Base-by-base conservation (phyloP, 2,329 filamentous ascomycete species). In the Sclerotinia sclerotiorum region DNA sequence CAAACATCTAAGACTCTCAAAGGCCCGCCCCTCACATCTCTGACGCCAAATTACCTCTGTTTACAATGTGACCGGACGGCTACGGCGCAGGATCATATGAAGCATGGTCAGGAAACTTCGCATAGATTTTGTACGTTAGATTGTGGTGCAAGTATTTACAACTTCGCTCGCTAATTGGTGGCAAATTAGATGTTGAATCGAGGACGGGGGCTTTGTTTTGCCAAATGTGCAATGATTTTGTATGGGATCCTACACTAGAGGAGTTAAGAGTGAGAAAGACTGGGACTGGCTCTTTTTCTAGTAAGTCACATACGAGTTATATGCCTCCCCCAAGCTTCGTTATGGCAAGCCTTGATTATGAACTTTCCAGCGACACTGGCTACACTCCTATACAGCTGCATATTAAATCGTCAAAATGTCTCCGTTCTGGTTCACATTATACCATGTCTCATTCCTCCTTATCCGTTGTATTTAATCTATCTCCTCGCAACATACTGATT, bases 181-280 rank as follows among this genome's bases (percentile, higher is more conserved):
- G n/a, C 27, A 54, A 49, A 48, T 60, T 73, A 93, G 91, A 90
- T 76, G 90, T 94, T 51, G 92, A 95, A 76, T 94, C 91, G 32
- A 84, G 88, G 69, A 89, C 85, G 73, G 92, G 91, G 51, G 85
- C 87, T 62, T 81, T 95, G 8, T 94, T 90, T 79, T 95, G 92
- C 78, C 90, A 93, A 72, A 88, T 92, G 77, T 95, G 92, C 77
- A 87, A 91, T 76, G 92, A 95, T 77, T 88, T 92, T 72, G 89
- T 95, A 44, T 94, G 91, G 84, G 92, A 95, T 73, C 90, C 91
- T 7, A 91, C 90, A 7, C 82, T 95, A 6, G 92, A 95, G 76
- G 89, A 91, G 65, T 84, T 93, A 68, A 85, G 92, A 70, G 80
- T 92, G 54, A 84, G 88, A 68, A 91, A 92, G 78, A 86, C 89